A percentile compares a stretch with the other conserved stretches of the same genome.
phyloP scores from a whole-genome alignment of 306 rosid species.

The Acacia acuminata region DNA sequence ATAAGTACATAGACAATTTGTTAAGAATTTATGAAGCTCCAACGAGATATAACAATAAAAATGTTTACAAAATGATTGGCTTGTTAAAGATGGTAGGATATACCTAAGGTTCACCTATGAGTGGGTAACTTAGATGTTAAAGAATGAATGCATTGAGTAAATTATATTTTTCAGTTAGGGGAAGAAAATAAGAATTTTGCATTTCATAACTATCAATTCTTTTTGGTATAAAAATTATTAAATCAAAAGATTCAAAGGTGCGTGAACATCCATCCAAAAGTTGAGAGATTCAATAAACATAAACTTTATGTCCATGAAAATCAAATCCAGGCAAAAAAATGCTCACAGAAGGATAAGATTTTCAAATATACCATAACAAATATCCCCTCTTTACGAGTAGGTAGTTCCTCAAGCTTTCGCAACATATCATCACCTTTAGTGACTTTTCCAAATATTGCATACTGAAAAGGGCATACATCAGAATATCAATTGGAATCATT shows the following conservation, averaged over 20 bases:
- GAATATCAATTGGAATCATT: slow-evolving; percentile 33
- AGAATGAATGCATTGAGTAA: neutral
- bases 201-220: neutral
- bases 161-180: neutral
- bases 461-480: slow-evolving; percentile 53
- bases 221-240: neutral
- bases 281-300: neutral
- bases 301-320: slow-evolving; percentile 22
- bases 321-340: slow-evolving; percentile 13
- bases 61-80: neutral
- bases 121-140: neutral
- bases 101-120: neutral
- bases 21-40: slow-evolving; percentile 15
- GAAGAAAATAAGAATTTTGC: slow-evolving; percentile 1
- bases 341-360: slow-evolving; percentile 31
- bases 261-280: neutral
- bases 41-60: slow-evolving; percentile 12
- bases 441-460: slow-evolving; percentile 91
- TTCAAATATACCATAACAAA: slow-evolving; percentile 77
- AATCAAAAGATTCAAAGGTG: neutral
- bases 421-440: slow-evolving; percentile 87
- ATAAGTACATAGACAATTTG: slow-evolving; percentile 17
- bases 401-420: slow-evolving; percentile 80
- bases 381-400: slow-evolving; percentile 86
- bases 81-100: neutral